A percentile compares a stretch with the other conserved stretches of the same genome.
Conservation (phyloP, 1,284 basidiomycete genomes). For the Cystobasidium pallidum region DNA sequence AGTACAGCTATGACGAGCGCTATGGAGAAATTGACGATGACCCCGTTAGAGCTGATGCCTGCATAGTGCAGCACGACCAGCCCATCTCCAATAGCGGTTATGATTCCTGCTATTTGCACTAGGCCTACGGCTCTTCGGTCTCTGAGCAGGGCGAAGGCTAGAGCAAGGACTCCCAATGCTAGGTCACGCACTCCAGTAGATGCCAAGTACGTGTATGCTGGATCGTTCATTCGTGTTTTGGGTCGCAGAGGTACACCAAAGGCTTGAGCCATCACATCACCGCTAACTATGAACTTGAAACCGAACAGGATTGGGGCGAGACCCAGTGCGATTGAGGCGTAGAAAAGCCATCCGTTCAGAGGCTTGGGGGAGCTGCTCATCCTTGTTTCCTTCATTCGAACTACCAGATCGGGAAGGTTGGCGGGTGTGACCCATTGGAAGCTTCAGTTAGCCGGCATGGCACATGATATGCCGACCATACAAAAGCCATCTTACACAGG, state of each 20-base stretch:
- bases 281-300: not conserved
- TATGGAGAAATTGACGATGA: not conserved
- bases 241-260: not conserved
- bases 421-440: too few species aligned
- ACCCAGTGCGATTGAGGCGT: conserved; percentile 1
- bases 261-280: not conserved
- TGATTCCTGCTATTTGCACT: not conserved
- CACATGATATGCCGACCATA: too few species aligned
- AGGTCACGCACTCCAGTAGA: not conserved
- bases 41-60: not conserved
- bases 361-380: not conserved
- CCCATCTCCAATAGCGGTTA: not conserved
- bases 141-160: not conserved
- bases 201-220: not conserved
- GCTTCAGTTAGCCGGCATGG: not conserved
- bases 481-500: too few species aligned
- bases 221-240: not conserved
- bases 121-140: not conserved
- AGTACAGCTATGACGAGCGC: not conserved
- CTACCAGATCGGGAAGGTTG: too few species aligned
- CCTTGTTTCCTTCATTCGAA: not conserved
- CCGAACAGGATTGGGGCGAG: conserved; percentile 14
- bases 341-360: not conserved
- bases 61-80: not conserved
- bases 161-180: not conserved